These are phyloP conservation scores for Carpinus fangiana DNA, from an alignment of 306 rosid species.

Conservation along the genomic window DNA sequence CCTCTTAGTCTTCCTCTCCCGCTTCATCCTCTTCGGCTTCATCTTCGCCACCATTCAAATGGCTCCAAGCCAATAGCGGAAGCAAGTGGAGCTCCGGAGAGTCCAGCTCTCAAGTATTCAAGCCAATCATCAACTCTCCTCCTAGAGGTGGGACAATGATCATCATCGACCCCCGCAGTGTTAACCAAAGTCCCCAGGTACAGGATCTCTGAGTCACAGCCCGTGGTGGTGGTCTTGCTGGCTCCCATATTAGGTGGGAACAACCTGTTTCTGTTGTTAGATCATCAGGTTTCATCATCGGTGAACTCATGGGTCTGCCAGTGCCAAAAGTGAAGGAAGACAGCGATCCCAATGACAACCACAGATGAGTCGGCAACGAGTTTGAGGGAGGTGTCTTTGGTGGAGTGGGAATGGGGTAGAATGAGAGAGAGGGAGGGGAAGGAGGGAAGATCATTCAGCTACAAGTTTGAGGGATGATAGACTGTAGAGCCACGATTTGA, in stretches of 20 bases:
- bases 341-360: constrained; percentile 31
- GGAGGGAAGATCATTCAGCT: constrained; percentile 16
- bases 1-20: constrained; percentile 49
- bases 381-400: constrained; percentile 42
- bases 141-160: constrained; percentile 38
- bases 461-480: too few relatives aligned
- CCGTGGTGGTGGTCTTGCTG: constrained; percentile 16
- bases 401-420: constrained; percentile 48
- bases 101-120: constrained; percentile 47
- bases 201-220: constrained; percentile 74
- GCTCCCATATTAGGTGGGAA: constrained; percentile 18
- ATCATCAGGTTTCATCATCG: constrained; percentile 67
- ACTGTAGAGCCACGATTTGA: too few relatives aligned
- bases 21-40: constrained; percentile 55
- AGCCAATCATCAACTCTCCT: background rate
- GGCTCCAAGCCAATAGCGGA: constrained; percentile 40
- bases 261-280: constrained; percentile 49
- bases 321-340: constrained; percentile 47
- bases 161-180: constrained; percentile 63
- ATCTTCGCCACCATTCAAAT: constrained; percentile 6
- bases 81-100: constrained; percentile 64
- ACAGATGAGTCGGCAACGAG: constrained; percentile 47
- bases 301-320: constrained; percentile 27
- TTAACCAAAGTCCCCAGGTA: constrained; percentile 80
- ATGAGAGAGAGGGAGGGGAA: constrained; percentile 76